phyloP scores from a whole-genome alignment of 2,329 filamentous ascomycete species.

The Fusarium zealandicum region DNA sequence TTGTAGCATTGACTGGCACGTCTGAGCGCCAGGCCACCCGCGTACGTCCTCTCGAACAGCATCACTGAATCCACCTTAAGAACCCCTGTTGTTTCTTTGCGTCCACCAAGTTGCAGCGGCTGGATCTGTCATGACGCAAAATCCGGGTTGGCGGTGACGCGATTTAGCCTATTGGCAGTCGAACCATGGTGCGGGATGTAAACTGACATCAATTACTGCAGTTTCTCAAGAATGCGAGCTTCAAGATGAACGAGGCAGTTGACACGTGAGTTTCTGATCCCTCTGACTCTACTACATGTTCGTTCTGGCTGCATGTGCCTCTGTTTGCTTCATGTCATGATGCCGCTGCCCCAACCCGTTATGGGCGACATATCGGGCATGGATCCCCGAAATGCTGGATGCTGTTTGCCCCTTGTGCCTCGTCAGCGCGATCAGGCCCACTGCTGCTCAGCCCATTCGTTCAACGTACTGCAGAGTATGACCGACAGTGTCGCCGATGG shows the following conservation, averaged over 20 bases:
- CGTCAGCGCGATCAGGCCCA: slow-evolving; percentile 37
- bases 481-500: slow-evolving; percentile 49
- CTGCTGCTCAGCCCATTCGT: slow-evolving; percentile 42
- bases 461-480: slow-evolving; percentile 46
- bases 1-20: slow-evolving; percentile 53
- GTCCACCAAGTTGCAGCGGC: not conserved
- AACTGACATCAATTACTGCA: slow-evolving; percentile 43
- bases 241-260: slow-evolving; percentile 61
- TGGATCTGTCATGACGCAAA: slow-evolving; percentile 8
- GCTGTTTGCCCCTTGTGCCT: slow-evolving; percentile 17
- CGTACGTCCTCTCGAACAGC: slow-evolving; percentile 47
- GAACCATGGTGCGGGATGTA: slow-evolving; percentile 17
- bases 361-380: slow-evolving; percentile 14
- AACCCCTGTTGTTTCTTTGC: slow-evolving; percentile 8
- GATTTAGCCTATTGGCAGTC: slow-evolving; percentile 24
- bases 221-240: slow-evolving; percentile 58
- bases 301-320: slow-evolving; percentile 8
- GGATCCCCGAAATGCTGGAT: slow-evolving; percentile 15
- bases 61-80: not conserved
- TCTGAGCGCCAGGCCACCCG: slow-evolving; percentile 53
- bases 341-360: slow-evolving; percentile 13
- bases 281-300: slow-evolving; percentile 20
- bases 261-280: slow-evolving; percentile 60
- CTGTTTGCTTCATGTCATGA: slow-evolving; percentile 1
- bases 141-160: slow-evolving; percentile 31